Base-by-base conservation (phyloP, 2,329 filamentous ascomycete genomes). In the Xylariaceae sp. region DNA sequence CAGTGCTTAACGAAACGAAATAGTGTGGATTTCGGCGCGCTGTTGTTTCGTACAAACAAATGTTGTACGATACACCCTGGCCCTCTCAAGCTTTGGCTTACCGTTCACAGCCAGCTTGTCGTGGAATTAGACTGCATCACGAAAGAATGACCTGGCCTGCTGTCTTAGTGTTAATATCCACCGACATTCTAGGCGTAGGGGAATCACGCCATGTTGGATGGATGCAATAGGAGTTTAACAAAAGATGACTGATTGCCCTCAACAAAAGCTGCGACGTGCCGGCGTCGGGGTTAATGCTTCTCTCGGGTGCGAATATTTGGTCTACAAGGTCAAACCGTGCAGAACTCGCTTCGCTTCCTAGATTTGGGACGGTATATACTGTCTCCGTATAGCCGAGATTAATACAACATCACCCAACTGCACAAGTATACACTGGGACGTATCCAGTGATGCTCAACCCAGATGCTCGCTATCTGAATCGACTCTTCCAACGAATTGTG, bases 321-420 rank as follows among this genome's bases (percentile, higher is more conserved):
- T 44, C 47, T 48, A 50, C 36, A 39, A 14, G 55, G 55, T 56
- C 55, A 56, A 54, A 53, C 45, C 53, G 42, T 56, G 53, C 53
- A 56, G 51, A 58, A 50, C 36, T 49, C 56, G 53, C 56, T 54
- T 57, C 51, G 51, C 51, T 57, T 57, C 56, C 45, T 52, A 54
- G 54, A 50, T 47, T 54, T 51, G 56, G 56, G 47, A 51, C 53
- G 49, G 39, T 31, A 42, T 48, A 47, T 48, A 41, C 47, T 45
- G 51, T 56, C 54, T 57, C 56, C 56, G 51, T 59, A 54, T 57
- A 57, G 56, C 56, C 54, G 56, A 59, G 46, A 59, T 57, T 54
- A 57, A 54, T 44, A 56, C 46, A 47, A 56, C 54, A 50, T 59
- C 56, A 53, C 54, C 36, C 45, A 53, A 43, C 45, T 44, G 47